Evolutionary conservation across 306 rosid species (phyloP), one percentile per base, ranked within the genome.

Genomic region (Carpinus viminea): DNA sequence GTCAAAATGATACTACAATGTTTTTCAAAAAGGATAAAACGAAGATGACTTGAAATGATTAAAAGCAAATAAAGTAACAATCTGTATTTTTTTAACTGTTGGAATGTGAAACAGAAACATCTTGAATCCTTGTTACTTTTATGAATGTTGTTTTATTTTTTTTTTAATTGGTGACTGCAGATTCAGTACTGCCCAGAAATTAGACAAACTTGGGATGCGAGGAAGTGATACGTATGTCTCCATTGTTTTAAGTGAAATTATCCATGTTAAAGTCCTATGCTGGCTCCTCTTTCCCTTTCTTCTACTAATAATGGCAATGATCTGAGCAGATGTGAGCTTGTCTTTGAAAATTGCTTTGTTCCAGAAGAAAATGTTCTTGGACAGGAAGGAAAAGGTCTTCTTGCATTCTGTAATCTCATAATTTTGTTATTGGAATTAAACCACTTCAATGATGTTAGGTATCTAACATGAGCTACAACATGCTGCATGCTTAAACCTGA

Each of bases 201-300:
- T 95, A 76, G 98, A 95, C 85, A 95, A 95, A 86, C 98, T 95
- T 24, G 97, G 98, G 78, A 95, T 95, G 98, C 95, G 98, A 61
- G 98, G 98, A 82, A 95, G 98, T 88, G 98, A 92, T 87, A 95
- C 97, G 97, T 92, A 90, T 8, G 95, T 85, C 73, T 70, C 66
- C 85, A 68, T 81, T 79, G 74, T 74, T 81, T 61, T 41, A 50
- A 72, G 31, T 74, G 34, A 77, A 77, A 43, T 18, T 80, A 36
- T 86, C 66, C 48, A 41, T 45, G 28, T 57, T 51, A 38, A 38
- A 79, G 52, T 73, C 50, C 75, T 43, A 74, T 62, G 55, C 46
- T 47, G 55, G 55, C 51, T 75, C 26, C 76, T 50, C 52, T 38
- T 70, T 52, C 34, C 46, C 81, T 55, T 62, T 52, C 56, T 43